Conservation (phyloP, 1,284 basidiomycete species). For the Malassezia cuniculi region DNA sequence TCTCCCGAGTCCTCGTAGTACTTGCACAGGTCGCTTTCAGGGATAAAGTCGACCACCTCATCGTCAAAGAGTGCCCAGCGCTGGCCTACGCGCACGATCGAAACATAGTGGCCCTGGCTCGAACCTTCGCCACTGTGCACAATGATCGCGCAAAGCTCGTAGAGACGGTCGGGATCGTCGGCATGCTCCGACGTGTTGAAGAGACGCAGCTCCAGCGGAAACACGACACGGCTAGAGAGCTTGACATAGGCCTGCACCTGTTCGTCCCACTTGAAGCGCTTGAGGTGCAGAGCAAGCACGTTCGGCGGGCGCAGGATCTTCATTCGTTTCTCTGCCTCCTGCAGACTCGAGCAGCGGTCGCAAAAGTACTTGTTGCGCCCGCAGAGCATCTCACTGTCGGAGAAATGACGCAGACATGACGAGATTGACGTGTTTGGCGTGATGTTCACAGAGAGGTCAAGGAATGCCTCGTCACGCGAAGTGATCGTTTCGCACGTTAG, state of each 20-base stretch:
- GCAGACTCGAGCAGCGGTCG: slow-evolving; percentile 85
- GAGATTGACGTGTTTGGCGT: slow-evolving; percentile 92
- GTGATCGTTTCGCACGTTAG: slow-evolving; percentile 90
- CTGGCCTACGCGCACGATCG: slow-evolving; percentile 69
- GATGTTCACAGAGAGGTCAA: slow-evolving; percentile 95
- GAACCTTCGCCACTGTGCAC: slow-evolving; percentile 93
- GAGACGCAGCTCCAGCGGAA: slow-evolving; percentile 79
- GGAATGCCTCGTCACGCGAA: slow-evolving; percentile 83
- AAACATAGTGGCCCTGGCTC: slow-evolving; percentile 92
- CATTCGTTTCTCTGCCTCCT: slow-evolving; percentile 97
- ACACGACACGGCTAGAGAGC: slow-evolving; percentile 85
- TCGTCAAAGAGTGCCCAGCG: slow-evolving; percentile 92
- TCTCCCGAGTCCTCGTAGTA: slow-evolving; percentile 81
- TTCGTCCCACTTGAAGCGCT: slow-evolving; percentile 96
- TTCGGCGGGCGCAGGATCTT: slow-evolving; percentile 93
- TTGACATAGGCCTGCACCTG: slow-evolving; percentile 77
- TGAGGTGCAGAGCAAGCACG: slow-evolving; percentile 83
- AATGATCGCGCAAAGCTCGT: slow-evolving; percentile 87
- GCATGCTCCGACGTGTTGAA: slow-evolving; percentile 95
- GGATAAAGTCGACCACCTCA: slow-evolving; percentile 72
- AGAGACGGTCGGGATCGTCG: slow-evolving; percentile 68
- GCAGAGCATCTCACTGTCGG: slow-evolving; percentile 92
- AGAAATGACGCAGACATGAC: slow-evolving; percentile 86
- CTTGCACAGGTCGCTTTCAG: slow-evolving; percentile 74
- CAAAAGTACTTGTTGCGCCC: slow-evolving; percentile 98